Evolutionary conservation across 371 early-diverging fungal species (phyloP).

Genomic region (Thermomucor indicae-seudaticae): DNA sequence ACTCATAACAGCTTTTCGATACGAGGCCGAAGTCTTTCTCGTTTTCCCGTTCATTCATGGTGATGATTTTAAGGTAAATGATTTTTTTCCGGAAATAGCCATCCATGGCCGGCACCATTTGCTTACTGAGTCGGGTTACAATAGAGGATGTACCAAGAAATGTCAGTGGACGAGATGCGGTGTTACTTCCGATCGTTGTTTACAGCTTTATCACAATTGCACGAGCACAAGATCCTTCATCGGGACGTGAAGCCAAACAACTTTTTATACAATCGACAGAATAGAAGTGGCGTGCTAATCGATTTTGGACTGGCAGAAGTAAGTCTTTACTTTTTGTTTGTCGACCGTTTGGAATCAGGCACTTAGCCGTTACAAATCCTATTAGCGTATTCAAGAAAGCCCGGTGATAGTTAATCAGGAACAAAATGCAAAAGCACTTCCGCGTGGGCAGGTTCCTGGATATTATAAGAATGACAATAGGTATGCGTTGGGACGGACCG

Average conservation of each 20-base stretch:
- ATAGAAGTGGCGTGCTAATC: conserved; percentile 80
- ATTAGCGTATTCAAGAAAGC: background rate
- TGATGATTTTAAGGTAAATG: conserved; percentile 79
- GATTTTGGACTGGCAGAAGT: conserved; percentile 99
- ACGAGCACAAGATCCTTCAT: conserved; percentile 73
- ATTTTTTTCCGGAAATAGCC: background rate
- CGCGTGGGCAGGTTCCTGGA: conserved; percentile 3
- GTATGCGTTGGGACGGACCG: conserved; percentile 29
- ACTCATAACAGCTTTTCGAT: conserved; percentile 78
- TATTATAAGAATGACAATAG: conserved; percentile 36
- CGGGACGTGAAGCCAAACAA: conserved; percentile 98
- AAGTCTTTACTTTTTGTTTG: background rate
- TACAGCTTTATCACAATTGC: conserved; percentile 69
- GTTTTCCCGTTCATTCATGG: conserved; percentile 89
- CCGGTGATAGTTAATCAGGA: background rate
- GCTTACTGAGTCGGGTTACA: background rate
- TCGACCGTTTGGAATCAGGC: background rate
- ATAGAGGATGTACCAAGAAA: conserved; percentile 52
- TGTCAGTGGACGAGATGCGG: conserved; percentile 73
- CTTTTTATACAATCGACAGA: conserved; percentile 79
- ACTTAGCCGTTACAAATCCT: conserved; percentile 5
- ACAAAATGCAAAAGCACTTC: background rate
- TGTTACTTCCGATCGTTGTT: conserved; percentile 82
- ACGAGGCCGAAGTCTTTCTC: conserved; percentile 82
- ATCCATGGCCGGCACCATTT: background rate